Evolutionary conservation across 2,329 filamentous ascomycete genomes (phyloP), one percentile per base, ranked within the genome.

Genomic region (Stylonectria norvegica): DNA sequence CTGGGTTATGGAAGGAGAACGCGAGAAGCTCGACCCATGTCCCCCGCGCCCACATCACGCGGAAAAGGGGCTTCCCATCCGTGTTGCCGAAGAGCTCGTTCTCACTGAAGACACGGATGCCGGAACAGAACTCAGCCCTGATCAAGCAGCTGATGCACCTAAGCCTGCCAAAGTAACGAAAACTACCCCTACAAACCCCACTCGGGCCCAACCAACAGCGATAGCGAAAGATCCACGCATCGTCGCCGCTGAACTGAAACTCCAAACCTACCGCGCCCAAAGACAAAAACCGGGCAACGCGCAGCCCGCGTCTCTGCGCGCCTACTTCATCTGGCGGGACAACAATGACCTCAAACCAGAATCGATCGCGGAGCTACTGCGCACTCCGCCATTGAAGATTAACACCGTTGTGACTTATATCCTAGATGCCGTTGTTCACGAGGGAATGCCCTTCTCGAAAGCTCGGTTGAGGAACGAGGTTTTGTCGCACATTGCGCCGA

Each of bases 11-110:
- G 83, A 96, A 42, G 66, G 76, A 35, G 78, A 85, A 53, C 75
- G 90, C 12, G 71, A 78, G 51, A 67, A 70, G 5, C 69, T 95
- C 45, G 64, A 78, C 10, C 89, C 89, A 2, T 74, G 68, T 3
- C 90, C 90, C 5, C 85, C 86, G 4, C 70, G 78, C 5, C 89
- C 89, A 1, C 72, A 75, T 12, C 75, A 80, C 52, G 81, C 78
- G 4, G 89, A 94, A 57, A 68, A 82, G 4, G 72, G 81, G 30
- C 55, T 76, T 17, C 82, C 83, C 0, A 85, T 90, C 38, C 67
- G 73, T 12, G 57, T 82, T 12, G 71, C 73, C 5, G 43, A 49
- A 1, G 65, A 75, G 31, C 73, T 10, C 42, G 54, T 5, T 45
- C 53, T 42, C 34, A 52, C 49, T 5, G 42, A 42, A 22, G 61